phyloP scores from a whole-genome alignment of 2,329 filamentous ascomycete genomes.

The Uncinocarpus reesii region DNA sequence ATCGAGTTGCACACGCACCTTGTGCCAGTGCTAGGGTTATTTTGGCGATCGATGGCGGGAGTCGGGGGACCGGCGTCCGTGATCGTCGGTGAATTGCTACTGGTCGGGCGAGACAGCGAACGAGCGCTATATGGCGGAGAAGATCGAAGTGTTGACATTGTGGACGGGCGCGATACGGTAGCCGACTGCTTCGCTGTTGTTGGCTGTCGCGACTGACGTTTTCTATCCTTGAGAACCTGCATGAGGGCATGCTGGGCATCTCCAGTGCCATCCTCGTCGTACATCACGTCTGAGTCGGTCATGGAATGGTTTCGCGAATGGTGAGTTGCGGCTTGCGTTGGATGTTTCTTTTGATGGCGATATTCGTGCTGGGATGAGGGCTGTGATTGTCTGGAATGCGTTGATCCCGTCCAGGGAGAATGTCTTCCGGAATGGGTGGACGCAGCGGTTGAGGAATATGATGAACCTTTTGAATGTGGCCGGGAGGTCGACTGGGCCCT shows the following conservation, averaged over 20 bases:
- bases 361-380: conserved; percentile 1
- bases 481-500: conserved; percentile 30
- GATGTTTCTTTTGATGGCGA: not conserved
- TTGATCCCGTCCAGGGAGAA: conserved; percentile 24
- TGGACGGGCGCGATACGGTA: conserved; percentile 24
- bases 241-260: conserved; percentile 41
- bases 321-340: not conserved
- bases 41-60: conserved; percentile 45
- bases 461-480: conserved; percentile 36
- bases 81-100: conserved; percentile 41
- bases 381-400: conserved; percentile 6
- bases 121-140: conserved; percentile 33
- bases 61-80: conserved; percentile 43
- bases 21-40: conserved; percentile 43
- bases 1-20: conserved; percentile 49
- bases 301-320: conserved; percentile 17
- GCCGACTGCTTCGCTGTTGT: conserved; percentile 23
- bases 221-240: conserved; percentile 31
- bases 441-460: conserved; percentile 33
- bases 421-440: conserved; percentile 34
- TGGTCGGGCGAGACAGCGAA: conserved; percentile 30
- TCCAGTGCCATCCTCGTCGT: conserved; percentile 23
- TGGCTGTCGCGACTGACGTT: conserved; percentile 21
- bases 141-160: conserved; percentile 29
- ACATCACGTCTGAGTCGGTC: conserved; percentile 19